phyloP scores from a whole-genome alignment of 2,329 filamentous ascomycete species.

The Aspergillus sp. region DNA sequence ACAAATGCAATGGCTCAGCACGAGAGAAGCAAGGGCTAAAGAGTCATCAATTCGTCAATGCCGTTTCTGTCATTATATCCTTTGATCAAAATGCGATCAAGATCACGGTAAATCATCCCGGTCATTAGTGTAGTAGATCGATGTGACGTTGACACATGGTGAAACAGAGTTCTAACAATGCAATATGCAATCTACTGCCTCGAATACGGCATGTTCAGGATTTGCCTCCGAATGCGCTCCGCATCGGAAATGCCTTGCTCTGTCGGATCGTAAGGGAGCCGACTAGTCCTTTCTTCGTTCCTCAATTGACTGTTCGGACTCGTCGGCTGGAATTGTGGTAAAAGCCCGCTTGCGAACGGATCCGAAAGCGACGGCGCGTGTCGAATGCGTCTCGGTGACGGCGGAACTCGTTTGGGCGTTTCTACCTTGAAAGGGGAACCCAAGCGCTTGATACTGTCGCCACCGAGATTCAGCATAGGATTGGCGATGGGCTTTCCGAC shows the following conservation, averaged over 20 bases:
- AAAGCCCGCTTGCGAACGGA: constrained; percentile 40
- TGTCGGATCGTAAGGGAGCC: constrained; percentile 34
- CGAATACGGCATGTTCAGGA: constrained; percentile 40
- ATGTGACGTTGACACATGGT: constrained; percentile 26
- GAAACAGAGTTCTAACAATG: constrained; percentile 21
- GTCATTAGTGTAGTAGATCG: constrained; percentile 31
- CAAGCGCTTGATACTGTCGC: constrained; percentile 48
- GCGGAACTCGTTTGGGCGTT: constrained; percentile 35
- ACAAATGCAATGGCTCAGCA: background rate
- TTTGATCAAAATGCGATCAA: constrained; percentile 16
- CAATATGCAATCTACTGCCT: constrained; percentile 24
- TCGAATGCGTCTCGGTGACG: constrained; percentile 34
- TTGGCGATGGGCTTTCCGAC: constrained; percentile 28
- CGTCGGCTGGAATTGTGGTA: constrained; percentile 23
- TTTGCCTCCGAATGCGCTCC: constrained; percentile 43
- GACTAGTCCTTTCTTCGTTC: constrained; percentile 16
- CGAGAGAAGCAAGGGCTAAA: background rate
- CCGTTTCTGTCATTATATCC: constrained; percentile 39
- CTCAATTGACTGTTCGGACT: constrained; percentile 19
- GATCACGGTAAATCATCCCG: constrained; percentile 28
- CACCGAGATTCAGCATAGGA: constrained; percentile 35
- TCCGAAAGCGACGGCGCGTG: constrained; percentile 49
- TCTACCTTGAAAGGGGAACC: constrained; percentile 52
- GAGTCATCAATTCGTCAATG: constrained; percentile 29
- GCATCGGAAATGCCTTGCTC: constrained; percentile 42